Conservation (phyloP, 2,329 filamentous ascomycete species). For the Penicillium aurantiogriseum region DNA sequence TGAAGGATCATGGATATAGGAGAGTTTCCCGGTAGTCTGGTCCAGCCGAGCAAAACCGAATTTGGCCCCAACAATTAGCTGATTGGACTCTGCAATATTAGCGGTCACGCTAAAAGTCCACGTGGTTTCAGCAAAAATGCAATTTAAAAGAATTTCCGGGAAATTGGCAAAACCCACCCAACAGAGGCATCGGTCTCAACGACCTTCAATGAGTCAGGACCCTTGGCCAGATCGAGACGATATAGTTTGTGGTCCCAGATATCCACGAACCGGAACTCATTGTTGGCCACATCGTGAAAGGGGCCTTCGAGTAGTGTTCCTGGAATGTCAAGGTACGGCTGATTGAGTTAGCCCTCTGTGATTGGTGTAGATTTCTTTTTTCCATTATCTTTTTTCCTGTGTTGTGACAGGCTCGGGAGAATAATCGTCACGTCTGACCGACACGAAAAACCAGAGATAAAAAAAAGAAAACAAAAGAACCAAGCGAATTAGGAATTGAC, state of each 20-base stretch:
- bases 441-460: constrained; percentile 10
- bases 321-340: constrained; percentile 42
- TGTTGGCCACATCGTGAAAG: constrained; percentile 38
- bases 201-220: constrained; percentile 57
- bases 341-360: constrained; percentile 9
- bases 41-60: constrained; percentile 77
- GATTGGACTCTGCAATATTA: constrained; percentile 64
- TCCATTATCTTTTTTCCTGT: not conserved
- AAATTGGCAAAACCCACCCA: constrained; percentile 40
- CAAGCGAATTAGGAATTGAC: constrained; percentile 1
- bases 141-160: not conserved
- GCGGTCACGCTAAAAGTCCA: constrained; percentile 62
- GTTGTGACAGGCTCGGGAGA: not conserved
- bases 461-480: constrained; percentile 6
- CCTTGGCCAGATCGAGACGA: constrained; percentile 64
- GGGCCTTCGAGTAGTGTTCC: constrained; percentile 45
- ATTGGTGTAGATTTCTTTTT: constrained; percentile 12
- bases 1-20: constrained; percentile 57
- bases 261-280: constrained; percentile 56
- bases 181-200: constrained; percentile 60
- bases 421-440: constrained; percentile 15
- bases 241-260: constrained; percentile 76
- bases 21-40: constrained; percentile 55
- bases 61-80: constrained; percentile 77
- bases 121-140: constrained; percentile 8